Base-by-base conservation (phyloP, 352 stramenopile species). In the Halophytophthora polymorphica region DNA sequence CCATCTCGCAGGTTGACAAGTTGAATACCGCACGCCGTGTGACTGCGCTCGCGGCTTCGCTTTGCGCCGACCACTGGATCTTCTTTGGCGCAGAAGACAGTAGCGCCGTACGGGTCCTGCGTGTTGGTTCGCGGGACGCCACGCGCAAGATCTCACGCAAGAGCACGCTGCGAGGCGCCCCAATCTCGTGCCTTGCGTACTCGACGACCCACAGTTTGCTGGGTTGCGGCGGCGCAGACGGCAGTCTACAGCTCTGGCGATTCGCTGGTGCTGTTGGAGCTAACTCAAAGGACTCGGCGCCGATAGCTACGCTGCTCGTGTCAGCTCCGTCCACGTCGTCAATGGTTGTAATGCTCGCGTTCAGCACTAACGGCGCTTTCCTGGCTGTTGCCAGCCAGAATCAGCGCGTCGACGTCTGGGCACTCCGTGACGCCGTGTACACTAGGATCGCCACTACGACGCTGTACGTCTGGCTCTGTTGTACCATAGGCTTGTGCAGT, bases 131-230 rank as follows among this genome's bases (percentile, higher is more conserved):
- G 14, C 57, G 50, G 12, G 80, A 83, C 22, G 56, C 66, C 45
- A 67, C 69, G 8, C 84, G 85, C 49, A 88, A 90, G 58, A 86
- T 93, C 28, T 67, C 76, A 2, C 79, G 83, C 33, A 91, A 91
- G 47, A 77, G 66, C 17, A 56, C 73, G 21, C 80, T 76, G 50
- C 74, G 80, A 40, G 86, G 61, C 49, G 73, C 62, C 40, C 71
- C 78, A 2, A 53, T 89, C 31, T 61, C 68, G 17, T 66, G 56
- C 8, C 56, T 93, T 8, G 64, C 80, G 22, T 93, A 86, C 56
- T 60, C 72, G 19, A 86, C 80, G 0, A 17, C 66, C 17, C 50
- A 62, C 0, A 71, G 69, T 15, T 58, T 84, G n/a, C 62, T 93
- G 11, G 76, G 56, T 8, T 87, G 67, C 2, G 83, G 83, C 5